Conservation (phyloP, 2,329 filamentous ascomycete genomes). For the Rutstroemia sydowiana region DNA sequence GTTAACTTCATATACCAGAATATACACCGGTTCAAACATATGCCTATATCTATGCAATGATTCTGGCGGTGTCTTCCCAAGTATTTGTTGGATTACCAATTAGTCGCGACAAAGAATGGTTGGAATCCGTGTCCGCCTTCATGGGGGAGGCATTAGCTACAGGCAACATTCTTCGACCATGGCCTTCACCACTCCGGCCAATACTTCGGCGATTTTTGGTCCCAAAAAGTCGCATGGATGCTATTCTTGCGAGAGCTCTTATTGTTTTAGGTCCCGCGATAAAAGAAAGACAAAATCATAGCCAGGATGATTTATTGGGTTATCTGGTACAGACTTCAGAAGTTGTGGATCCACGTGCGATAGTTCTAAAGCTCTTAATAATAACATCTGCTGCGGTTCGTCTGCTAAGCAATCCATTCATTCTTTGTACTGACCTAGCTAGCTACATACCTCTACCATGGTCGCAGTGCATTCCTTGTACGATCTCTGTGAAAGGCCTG, state of each 20-base stretch:
- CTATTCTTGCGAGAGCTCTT: too few species aligned
- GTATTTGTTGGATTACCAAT: slow-evolving; percentile 1
- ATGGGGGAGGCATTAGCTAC: background rate
- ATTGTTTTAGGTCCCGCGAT: too few species aligned
- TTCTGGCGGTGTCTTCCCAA: too few species aligned
- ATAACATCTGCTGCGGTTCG: too few species aligned
- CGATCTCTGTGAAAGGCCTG: slow-evolving; percentile 42
- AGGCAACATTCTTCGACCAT: background rate
- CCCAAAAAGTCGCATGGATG: too few species aligned
- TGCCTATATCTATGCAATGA: slow-evolving; percentile 12
- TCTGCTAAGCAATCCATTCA: too few species aligned
- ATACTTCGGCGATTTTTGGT: too few species aligned
- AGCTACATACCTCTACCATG: slow-evolving; percentile 21
- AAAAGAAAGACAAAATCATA: too few species aligned
- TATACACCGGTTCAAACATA: background rate
- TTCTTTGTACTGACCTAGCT: background rate
- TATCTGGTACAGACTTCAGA: too few species aligned
- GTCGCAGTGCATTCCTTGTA: slow-evolving; percentile 43
- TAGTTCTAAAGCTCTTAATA: background rate
- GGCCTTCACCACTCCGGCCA: too few species aligned
- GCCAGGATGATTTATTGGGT: too few species aligned
- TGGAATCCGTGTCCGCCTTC: background rate
- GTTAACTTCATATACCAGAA: background rate
- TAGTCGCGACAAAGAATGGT: slow-evolving; percentile 3
- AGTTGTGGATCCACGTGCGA: too few species aligned